Evolutionary conservation across 208 protist species (phyloP).

Genomic region (Acanthamoeba healyi): DNA sequence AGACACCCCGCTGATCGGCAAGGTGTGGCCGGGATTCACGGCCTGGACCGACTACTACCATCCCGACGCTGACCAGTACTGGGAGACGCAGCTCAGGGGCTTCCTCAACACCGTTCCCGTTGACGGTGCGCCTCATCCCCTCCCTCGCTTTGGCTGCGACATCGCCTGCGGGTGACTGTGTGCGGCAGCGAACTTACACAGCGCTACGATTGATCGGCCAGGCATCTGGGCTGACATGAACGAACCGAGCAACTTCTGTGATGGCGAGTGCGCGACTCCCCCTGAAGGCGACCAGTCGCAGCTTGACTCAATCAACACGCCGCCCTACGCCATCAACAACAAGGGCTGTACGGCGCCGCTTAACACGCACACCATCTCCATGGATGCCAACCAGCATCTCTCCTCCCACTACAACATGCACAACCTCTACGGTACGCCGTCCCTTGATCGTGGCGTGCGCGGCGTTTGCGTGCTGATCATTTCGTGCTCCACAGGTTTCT

Average conservation of each 20-base stretch:
- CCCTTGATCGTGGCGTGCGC: not conserved
- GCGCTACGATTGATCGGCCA: not conserved
- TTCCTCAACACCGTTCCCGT: conserved; percentile 83
- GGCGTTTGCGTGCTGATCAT: not conserved
- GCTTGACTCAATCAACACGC: conserved; percentile 82
- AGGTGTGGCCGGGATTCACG: conserved; percentile 85
- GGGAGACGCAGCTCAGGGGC: conserved; percentile 80
- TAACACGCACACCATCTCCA: conserved; percentile 76
- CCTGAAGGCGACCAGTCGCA: conserved; percentile 24
- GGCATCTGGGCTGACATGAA: conserved; percentile 94
- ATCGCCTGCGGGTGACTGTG: not conserved
- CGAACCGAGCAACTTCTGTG: conserved; percentile 90
- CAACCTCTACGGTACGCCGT: conserved; percentile 86
- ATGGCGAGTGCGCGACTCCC: conserved; percentile 73
- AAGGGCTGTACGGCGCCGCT: conserved; percentile 36
- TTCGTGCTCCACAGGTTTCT: conserved; percentile 1
- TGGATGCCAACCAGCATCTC: conserved; percentile 81
- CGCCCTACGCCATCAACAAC: conserved; percentile 87
- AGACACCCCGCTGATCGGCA: conserved; percentile 74
- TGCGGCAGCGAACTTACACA: too few relatives aligned
- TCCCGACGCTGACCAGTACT: conserved; percentile 85
- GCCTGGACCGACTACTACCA: conserved; percentile 90
- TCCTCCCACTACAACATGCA: conserved; percentile 90
- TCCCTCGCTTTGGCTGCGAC: not conserved
- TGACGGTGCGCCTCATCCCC: conserved; percentile 84